phyloP scores from a whole-genome alignment of 1,139 yeast species.

The Pichia sp. region DNA sequence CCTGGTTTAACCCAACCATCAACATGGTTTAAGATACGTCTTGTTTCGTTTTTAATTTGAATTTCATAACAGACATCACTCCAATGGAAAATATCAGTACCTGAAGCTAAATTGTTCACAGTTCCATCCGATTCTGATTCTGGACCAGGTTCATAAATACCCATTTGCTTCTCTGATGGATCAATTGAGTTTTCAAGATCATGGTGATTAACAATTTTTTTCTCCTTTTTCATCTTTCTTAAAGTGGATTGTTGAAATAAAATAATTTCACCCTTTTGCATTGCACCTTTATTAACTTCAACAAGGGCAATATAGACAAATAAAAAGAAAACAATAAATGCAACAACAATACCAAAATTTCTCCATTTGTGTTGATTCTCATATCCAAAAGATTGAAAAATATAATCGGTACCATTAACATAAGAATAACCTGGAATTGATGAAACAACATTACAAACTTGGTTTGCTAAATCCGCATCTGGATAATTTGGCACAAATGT shows the following conservation, averaged over 20 bases:
- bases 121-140: conserved; percentile 1
- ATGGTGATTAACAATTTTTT: background rate
- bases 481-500: conserved; percentile 47
- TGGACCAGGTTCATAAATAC: conserved; percentile 10
- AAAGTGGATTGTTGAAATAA: conserved; percentile 27
- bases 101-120: conserved; percentile 13
- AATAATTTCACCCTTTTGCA: conserved; percentile 32
- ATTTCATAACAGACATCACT: conserved; percentile 36
- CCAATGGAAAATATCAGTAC: conserved; percentile 43
- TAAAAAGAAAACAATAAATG: conserved; percentile 29
- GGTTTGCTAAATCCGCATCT: conserved; percentile 32
- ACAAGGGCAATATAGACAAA: conserved; percentile 25
- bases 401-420: conserved; percentile 28
- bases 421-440: conserved; percentile 31
- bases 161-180: conserved; percentile 13
- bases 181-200: conserved; percentile 10
- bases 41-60: conserved; percentile 38
- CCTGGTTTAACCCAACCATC: conserved; percentile 67
- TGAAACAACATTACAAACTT: conserved; percentile 62
- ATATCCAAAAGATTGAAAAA: conserved; percentile 27
- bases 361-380: conserved; percentile 30
- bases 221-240: conserved; percentile 19
- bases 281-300: conserved; percentile 30
- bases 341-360: conserved; percentile 31
- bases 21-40: conserved; percentile 46